Percentiles rank a stretch among this genome's conserved stretches.
These are phyloP conservation scores for Hymenoscyphus linearis DNA, from an alignment of 2,329 filamentous ascomycete species.

Conservation along the genomic window DNA sequence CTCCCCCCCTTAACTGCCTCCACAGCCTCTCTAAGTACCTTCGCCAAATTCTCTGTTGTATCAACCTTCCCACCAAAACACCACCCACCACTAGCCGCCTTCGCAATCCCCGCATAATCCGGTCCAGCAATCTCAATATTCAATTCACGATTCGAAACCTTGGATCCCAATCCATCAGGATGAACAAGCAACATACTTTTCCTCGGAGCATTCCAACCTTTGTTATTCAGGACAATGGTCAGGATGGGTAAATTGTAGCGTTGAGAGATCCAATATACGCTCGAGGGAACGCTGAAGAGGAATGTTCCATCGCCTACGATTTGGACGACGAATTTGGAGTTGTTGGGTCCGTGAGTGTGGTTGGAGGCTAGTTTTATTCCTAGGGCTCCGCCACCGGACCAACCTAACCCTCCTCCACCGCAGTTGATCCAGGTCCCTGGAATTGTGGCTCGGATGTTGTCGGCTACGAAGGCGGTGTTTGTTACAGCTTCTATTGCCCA, in stretches of 20 bases:
- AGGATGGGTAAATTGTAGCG: constrained; percentile 61
- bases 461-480: constrained; percentile 58
- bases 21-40: constrained; percentile 51
- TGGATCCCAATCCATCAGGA: constrained; percentile 56
- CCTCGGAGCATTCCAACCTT: constrained; percentile 63
- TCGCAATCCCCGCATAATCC: constrained; percentile 63
- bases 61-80: constrained; percentile 56
- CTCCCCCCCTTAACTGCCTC: constrained; percentile 50
- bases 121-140: constrained; percentile 63
- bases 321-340: constrained; percentile 56
- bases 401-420: constrained; percentile 73
- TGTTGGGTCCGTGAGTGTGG: constrained; percentile 39
- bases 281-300: constrained; percentile 59
- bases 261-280: constrained; percentile 64
- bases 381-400: constrained; percentile 70
- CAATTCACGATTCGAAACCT: constrained; percentile 56
- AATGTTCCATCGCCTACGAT: constrained; percentile 65
- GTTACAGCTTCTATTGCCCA: constrained; percentile 78
- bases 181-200: constrained; percentile 59
- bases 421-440: constrained; percentile 78
- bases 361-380: constrained; percentile 68
- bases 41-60: constrained; percentile 49
- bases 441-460: constrained; percentile 62
- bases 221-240: constrained; percentile 64
- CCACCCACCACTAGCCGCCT: constrained; percentile 57